Base-by-base conservation (phyloP, 306 rosid species). In the Gastrolobium villosum region DNA sequence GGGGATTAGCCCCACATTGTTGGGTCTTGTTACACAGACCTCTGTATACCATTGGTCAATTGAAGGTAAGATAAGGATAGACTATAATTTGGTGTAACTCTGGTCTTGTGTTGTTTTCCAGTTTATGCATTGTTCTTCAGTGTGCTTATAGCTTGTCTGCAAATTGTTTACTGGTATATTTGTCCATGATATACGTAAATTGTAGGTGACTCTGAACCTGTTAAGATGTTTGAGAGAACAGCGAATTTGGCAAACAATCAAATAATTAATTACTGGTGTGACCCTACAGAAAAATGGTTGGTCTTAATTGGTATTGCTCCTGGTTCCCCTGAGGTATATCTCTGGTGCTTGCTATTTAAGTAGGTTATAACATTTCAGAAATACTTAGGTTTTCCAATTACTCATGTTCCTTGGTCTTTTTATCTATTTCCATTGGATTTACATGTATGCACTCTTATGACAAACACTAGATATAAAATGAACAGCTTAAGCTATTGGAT, bases 221-320 rank as follows among this genome's bases (percentile, higher is more conserved):
- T 87, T 44, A 96, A 96, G 90, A 83, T 96, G 90, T 96, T 93
- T 75, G 99, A 93, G 61, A 86, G 99, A 85, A 88, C 99, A 30
- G 99, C 96, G 37, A 96, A 96, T 89, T 76, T 96, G 87, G 94
- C 85, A 43, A 96, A 84, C 89, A 96, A 96, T 84, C 99, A 96
- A 87, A 93, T 96, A 59, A 96, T 96, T 81, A 96, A 96, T 82
- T 96, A 96, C 82, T 88, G 98, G n/a, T 96, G 98, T 71, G 99
- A 96, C 78, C 96, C 97, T 81, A 68, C 98, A 13, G 99, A 96
- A 80, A 96, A 96, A 86, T 96, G 99, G 99, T 74, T 96, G 97
- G 99, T 96, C 78, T 87, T 96, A 92, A 89, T 93, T 82, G 99
- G 99, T 73, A 96, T 96, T 82, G 97, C 99, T 52, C 99, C 99